Base-by-base conservation (phyloP, 2,329 filamentous ascomycete genomes). In the Blastomyces gilchristii region DNA sequence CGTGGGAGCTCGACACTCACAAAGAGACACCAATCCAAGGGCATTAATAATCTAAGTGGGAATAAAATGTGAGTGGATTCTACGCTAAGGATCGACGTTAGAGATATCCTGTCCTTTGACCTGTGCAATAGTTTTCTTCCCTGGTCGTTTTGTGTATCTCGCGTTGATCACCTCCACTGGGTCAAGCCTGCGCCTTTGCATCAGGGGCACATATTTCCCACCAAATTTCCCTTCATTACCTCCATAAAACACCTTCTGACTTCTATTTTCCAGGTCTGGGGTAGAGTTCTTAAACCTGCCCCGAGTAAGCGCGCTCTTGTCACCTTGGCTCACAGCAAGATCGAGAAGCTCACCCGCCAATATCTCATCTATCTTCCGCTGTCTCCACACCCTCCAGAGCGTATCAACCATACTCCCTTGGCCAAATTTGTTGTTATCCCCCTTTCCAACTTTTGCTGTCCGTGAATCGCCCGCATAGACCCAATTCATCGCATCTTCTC, bases 291-390 rank as follows among this genome's bases (percentile, higher is more conserved):
- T 71, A 12, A 70, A 65, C 6, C 65, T 65, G 25, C 67, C 68
- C 31, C 69, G 65, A 16, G 68, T 64, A 43, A 75, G 66, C 37
- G 71, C 64, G 39, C 61, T 75, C 62, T 72, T 71, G 64, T 75
- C 72, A 22, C 73, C 76, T 63, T 78, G 75, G 62, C 69, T 73
- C 65, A 83, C 78, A 22, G 82, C 78, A 58, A 87, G 76, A 69
- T 89, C 84, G 64, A 97, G 79, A 60, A 99, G 77, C 68, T 85
- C 84, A 64, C 84, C 86, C 0, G 90, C 86, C 63, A 99, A 80
- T 61, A 96, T 79, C 80, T 97, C 94, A 70, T 97, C 91, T 68
- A 97, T 89, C 80, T 96, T 96, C 62, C 84, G 81, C 71, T 86
- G 84, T 64, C 90, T 84, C 93, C 94, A 99, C 28, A 86, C 78